Evolutionary conservation across 495 filamentous ascomycete species (phyloP), one percentile per base, ranked within the genome.

Genomic region (Neurospora africana): DNA sequence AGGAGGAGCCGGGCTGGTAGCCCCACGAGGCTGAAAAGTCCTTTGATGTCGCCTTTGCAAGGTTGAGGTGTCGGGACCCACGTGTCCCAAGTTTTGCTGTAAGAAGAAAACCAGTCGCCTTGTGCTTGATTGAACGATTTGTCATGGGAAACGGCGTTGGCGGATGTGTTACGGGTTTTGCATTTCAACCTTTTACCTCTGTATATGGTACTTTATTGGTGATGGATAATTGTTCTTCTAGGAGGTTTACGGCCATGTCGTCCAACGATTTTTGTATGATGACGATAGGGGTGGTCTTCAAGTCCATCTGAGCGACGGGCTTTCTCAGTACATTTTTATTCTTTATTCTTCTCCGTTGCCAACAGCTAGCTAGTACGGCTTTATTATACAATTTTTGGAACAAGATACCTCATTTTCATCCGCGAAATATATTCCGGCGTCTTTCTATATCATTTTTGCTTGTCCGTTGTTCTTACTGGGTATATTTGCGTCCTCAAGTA

Each of bases 21-120:
- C 78, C 91, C 91, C 30, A 87, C 85, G 35, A 82, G 91, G 78
- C 75, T 85, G 71, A 89, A 90, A 79, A 91, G 89, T 78, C 89
- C 90, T n/a, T 72, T 90, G 69, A 84, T 89, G 79, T 78, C 80
- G 69, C 81, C 85, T 27, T 70, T 84, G 65, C 82, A 85, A 73
- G 82, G 27, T 58, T 58, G 5, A 85, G 73, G 75, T 77, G 19
- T 76, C 71, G 67, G 13, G 53, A 30, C 23, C 38, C 15, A 27
- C 70, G n/a, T 36, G 4, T 61, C n/a, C 17, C 43, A 23, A 53
- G 36, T 70, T 17, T 13, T 41, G 27, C 36, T 70, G 35, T 67
- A 3, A 58, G 27, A 27, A 58, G 21, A 27, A 13, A 58, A 27
- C 10, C 47, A 15, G 13, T 65, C 30, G 23, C 23, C 8, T 61